Evolutionary conservation across 495 filamentous ascomycete species (phyloP), one percentile per base, ranked within the genome.

Genomic region (Annulohypoxylon bovei): DNA sequence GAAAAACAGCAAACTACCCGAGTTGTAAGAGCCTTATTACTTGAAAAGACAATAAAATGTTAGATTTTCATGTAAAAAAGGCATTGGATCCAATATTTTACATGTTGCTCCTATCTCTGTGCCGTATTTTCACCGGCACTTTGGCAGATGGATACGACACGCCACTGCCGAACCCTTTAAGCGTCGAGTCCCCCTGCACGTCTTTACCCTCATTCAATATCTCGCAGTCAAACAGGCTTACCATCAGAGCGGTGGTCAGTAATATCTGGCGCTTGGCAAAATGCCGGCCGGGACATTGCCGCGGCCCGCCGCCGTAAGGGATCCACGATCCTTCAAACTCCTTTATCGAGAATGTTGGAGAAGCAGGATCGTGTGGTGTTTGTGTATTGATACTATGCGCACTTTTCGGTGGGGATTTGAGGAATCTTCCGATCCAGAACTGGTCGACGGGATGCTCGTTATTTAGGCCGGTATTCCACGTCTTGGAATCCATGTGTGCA

Each of bases 221-320:
- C 44, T 77, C 76, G 35, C 50, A 62, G 68, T 81, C 79, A 44
- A 75, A 78, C 8, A 71, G 39, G 40, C 57, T 75, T 14, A 75
- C 39, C 50, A 77, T 64, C 32, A 79, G 50, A 22, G 73, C 75
- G 5, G 44, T 58, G 0, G 73, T 73, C 0, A 77, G 44, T 6
- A 78, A 40, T 30, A 79, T 77, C 59, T 74, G 65, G 18, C 66
- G 74, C 42, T 80, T 79, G 9, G 76, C 76, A 56, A 79, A 77
- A 62, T 73, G 63, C n/a, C 70, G 62, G 1, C 77, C 76, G n/a
- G 77, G 78, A 60, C 76, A 80, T 16, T 68, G 50, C 14, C 68
- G 67, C 14, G 71, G 67, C 6, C 76, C 77, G 46, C 76, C 77
- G 3, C 78, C 76, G 49, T 73, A 78, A 7, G 77, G 78, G 5